Conservation (phyloP, 1,284 basidiomycete species). For the Rhodotorula sp. region DNA sequence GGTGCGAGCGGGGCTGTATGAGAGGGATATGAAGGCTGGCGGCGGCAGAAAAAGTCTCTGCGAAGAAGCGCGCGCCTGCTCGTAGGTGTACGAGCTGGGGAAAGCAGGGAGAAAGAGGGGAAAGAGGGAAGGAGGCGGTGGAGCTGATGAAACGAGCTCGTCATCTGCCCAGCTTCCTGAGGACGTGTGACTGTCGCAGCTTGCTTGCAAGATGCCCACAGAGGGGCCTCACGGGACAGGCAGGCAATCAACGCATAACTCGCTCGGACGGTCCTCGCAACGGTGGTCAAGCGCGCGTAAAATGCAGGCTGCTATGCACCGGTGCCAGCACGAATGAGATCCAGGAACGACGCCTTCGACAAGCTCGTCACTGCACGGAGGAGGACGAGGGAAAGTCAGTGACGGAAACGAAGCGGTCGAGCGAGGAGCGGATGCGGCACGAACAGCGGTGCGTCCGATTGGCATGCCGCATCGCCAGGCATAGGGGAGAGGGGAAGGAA, state of each 20-base stretch:
- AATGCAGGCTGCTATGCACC: constrained; percentile 5
- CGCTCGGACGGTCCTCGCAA: too few species aligned
- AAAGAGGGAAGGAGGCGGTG: background rate
- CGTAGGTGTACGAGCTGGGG: background rate
- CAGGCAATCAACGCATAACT: too few species aligned
- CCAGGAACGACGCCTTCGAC: constrained; percentile 49
- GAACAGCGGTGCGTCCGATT: background rate
- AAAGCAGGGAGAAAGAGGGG: too few species aligned
- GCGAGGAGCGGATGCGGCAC: too few species aligned
- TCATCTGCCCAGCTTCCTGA: background rate
- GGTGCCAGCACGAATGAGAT: constrained; percentile 46
- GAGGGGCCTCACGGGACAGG: too few species aligned
- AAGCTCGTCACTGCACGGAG: constrained; percentile 48
- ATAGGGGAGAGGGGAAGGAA: too few species aligned
- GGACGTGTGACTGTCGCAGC: too few species aligned
- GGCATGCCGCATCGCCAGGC: background rate
- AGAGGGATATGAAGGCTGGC: too few species aligned
- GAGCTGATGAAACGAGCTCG: too few species aligned
- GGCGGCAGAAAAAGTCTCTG: background rate
- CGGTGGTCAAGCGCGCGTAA: too few species aligned
- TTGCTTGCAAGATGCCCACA: too few species aligned
- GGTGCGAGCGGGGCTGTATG: background rate
- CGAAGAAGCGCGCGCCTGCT: background rate
- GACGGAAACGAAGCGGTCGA: background rate
- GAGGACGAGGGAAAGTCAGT: background rate